Percentiles rank a stretch among this genome's conserved stretches.
Conservation (phyloP, 164 flowering plant species). For the Tinospora cordifolia region DNA sequence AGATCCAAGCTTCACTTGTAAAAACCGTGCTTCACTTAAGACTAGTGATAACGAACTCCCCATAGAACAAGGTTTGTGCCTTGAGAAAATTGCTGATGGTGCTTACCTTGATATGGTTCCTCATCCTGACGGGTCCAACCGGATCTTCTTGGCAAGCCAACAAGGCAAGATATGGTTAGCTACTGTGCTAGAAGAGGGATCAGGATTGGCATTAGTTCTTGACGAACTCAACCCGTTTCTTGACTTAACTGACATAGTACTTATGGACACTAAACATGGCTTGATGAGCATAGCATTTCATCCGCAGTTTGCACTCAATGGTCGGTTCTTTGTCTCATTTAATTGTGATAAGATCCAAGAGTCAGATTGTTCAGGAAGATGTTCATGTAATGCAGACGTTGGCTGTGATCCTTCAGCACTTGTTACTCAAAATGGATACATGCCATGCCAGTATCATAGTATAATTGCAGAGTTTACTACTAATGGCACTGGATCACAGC, state of each 20-base stretch:
- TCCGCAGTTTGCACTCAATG: conserved; percentile 69
- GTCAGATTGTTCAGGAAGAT: conserved; percentile 75
- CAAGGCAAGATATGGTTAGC: conserved; percentile 72
- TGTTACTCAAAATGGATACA: conserved; percentile 43
- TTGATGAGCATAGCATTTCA: conserved; percentile 81
- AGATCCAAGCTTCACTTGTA: conserved; percentile 60
- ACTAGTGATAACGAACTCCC: conserved; percentile 27
- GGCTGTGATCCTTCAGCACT: conserved; percentile 84
- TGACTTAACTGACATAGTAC: conserved; percentile 66
- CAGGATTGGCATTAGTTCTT: conserved; percentile 46
- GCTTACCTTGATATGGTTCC: conserved; percentile 69
- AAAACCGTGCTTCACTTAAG: conserved; percentile 35
- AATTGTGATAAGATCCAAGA: conserved; percentile 67
- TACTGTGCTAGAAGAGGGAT: conserved; percentile 53
- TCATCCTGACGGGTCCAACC: conserved; percentile 85
- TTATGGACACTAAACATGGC: conserved; percentile 62
- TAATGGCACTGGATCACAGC: conserved; percentile 45
- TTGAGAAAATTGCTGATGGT: conserved; percentile 77
- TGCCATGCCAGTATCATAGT: conserved; percentile 73
- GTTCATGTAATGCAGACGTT: conserved; percentile 82
- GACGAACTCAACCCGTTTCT: conserved; percentile 62
- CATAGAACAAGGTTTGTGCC: conserved; percentile 53
- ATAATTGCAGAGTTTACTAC: conserved; percentile 71
- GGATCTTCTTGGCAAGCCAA: conserved; percentile 66
- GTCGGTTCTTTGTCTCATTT: conserved; percentile 77